phyloP scores from a whole-genome alignment of 2,329 filamentous ascomycete genomes.

The Raffaelea deltoideospora region DNA sequence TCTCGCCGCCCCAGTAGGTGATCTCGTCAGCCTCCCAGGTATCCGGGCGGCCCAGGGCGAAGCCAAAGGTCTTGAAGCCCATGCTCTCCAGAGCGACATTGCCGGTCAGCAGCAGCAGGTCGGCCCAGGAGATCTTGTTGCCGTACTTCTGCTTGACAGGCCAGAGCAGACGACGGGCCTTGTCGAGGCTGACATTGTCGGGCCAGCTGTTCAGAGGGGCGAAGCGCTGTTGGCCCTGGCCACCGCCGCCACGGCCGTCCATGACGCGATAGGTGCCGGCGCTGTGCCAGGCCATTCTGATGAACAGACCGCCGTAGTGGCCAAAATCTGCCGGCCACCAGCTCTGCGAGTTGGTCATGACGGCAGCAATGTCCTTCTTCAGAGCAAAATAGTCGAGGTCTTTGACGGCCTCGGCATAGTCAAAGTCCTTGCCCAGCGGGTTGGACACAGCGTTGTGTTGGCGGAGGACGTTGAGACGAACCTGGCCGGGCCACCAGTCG shows the following conservation, averaged over 20 bases:
- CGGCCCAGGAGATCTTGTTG: conserved; percentile 69
- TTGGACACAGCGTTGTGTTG: conserved; percentile 51
- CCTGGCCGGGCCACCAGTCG: conserved; percentile 61
- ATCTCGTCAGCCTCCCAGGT: conserved; percentile 64
- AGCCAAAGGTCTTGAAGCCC: conserved; percentile 60
- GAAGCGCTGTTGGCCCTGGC: conserved; percentile 63
- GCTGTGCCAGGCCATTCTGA: conserved; percentile 71
- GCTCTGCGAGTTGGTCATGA: conserved; percentile 68
- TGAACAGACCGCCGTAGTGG: conserved; percentile 66
- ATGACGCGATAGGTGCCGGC: conserved; percentile 63
- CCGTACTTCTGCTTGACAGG: conserved; percentile 78
- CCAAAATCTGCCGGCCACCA: conserved; percentile 76
- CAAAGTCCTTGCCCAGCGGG: conserved; percentile 49
- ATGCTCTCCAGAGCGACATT: conserved; percentile 67
- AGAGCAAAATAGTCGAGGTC: conserved; percentile 53
- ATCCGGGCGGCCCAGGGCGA: conserved; percentile 56
- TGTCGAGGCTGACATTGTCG: conserved; percentile 65
- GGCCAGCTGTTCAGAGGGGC: conserved; percentile 73
- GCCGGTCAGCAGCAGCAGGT: conserved; percentile 54
- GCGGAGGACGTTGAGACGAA: conserved; percentile 57
- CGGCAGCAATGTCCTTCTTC: conserved; percentile 55
- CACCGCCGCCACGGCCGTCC: conserved; percentile 62
- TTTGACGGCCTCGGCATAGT: conserved; percentile 61
- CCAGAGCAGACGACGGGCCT: conserved; percentile 65
- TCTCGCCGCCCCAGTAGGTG: conserved; percentile 64